Conservation (phyloP, 352 stramenopile species). For the Phytophthora fragariae region DNA sequence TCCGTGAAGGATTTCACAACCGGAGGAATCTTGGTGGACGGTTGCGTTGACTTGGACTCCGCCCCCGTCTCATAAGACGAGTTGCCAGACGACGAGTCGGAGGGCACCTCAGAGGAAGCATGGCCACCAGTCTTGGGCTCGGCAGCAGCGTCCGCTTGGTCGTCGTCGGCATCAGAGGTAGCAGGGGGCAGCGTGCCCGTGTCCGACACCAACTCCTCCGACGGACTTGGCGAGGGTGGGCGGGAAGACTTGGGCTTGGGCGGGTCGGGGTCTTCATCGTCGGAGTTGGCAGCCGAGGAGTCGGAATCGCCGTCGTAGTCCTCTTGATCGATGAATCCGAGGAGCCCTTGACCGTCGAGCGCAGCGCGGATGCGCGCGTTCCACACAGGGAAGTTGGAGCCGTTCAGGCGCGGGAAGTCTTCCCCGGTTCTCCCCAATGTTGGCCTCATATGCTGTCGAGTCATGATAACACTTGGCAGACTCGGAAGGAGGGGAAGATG, state of each 20-base stretch:
- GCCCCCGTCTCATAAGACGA: background rate
- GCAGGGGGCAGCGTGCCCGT: background rate
- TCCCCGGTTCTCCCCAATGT: slow-evolving; percentile 13
- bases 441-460: slow-evolving; percentile 19
- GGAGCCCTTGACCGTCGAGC: slow-evolving; percentile 16
- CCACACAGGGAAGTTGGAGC: slow-evolving; percentile 22
- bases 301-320: slow-evolving; percentile 16
- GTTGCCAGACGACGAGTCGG: background rate
- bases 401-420: slow-evolving; percentile 25
- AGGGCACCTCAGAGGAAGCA: background rate
- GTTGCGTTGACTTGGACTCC: background rate
- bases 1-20: background rate
- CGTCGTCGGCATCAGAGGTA: background rate
- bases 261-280: background rate
- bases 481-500: too few species aligned
- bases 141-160: background rate
- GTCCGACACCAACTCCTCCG: background rate
- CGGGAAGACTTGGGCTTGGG: background rate
- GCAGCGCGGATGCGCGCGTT: slow-evolving; percentile 17
- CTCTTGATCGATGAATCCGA: slow-evolving; percentile 21
- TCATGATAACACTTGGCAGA: background rate
- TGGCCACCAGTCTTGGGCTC: background rate
- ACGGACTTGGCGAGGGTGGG: background rate
- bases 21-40: background rate
- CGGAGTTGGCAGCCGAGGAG: background rate